Evolutionary conservation across 2,329 filamentous ascomycete genomes (phyloP).

Genomic region (Sclerotinia minor): DNA sequence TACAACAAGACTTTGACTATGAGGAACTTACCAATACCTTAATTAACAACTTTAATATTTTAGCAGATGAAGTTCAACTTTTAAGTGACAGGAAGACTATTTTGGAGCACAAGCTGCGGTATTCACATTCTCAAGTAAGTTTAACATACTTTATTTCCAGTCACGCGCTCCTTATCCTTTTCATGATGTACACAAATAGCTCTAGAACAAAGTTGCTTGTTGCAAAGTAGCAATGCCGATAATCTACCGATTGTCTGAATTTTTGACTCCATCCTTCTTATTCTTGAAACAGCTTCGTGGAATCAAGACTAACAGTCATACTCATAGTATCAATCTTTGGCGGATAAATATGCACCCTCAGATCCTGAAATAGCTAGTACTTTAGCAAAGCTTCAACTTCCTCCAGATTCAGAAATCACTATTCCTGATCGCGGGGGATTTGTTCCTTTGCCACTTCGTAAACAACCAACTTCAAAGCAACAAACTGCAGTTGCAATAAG

Average conservation of each 20-base stretch:
- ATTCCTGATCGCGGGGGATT: conserved; percentile 35
- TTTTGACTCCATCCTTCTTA: conserved; percentile 38
- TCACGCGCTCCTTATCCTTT: conserved; percentile 14
- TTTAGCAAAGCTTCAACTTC: conserved; percentile 65
- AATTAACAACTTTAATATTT: conserved; percentile 63
- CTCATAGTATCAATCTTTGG: conserved; percentile 61
- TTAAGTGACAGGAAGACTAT: conserved; percentile 64
- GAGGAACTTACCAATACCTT: conserved; percentile 55
- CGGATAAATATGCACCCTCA: conserved; percentile 64
- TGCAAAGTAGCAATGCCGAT: conserved; percentile 57
- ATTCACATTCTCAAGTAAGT: conserved; percentile 66
- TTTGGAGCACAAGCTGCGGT: conserved; percentile 65
- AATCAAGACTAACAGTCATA: conserved; percentile 38
- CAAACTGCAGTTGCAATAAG: conserved; percentile 64
- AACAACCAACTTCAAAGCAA: conserved; percentile 47
- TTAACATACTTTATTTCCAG: conserved; percentile 22
- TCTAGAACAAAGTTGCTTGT: conserved; percentile 72
- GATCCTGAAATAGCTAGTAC: conserved; percentile 66
- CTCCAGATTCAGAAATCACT: conserved; percentile 46
- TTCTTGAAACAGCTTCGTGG: conserved; percentile 7
- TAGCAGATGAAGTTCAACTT: conserved; percentile 65
- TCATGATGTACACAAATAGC: conserved; percentile 61
- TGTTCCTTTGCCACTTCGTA: conserved; percentile 40
- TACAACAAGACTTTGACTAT: conserved; percentile 37
- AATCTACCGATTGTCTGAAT: conserved; percentile 55